Evolutionary conservation across 1,284 basidiomycete genomes (phyloP).

Genomic region (Sphagnurus paluster): DNA sequence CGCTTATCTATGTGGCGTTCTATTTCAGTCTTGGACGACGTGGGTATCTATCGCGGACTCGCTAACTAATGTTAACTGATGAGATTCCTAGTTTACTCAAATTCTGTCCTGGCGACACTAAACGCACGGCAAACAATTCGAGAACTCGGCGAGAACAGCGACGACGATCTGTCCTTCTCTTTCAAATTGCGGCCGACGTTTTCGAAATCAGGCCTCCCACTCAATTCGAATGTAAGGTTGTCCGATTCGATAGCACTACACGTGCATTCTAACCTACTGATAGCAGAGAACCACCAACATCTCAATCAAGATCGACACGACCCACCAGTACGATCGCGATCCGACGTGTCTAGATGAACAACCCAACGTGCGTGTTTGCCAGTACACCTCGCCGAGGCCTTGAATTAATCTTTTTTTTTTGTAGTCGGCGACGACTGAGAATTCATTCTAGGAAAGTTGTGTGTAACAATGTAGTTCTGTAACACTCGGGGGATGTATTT

Average conservation of each 20-base stretch:
- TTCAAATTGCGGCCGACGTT: conserved; percentile 38
- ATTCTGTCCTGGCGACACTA: conserved; percentile 54
- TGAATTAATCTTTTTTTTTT: neutral
- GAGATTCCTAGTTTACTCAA: conserved; percentile 46
- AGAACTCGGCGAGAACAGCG: conserved; percentile 40
- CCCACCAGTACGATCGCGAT: conserved; percentile 42
- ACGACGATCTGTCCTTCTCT: conserved; percentile 46
- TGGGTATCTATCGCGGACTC: conserved; percentile 27
- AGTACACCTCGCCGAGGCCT: neutral
- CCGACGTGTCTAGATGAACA: conserved; percentile 19
- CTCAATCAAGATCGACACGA: conserved; percentile 56
- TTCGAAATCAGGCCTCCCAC: conserved; percentile 30
- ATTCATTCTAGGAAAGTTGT: conserved; percentile 17
- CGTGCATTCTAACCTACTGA: conserved; percentile 1
- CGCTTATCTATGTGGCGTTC: conserved; percentile 57
- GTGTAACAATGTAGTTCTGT: conserved; percentile 4
- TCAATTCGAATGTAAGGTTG: conserved; percentile 25
- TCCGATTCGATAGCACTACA: conserved; percentile 1
- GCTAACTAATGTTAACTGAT: conserved; percentile 6
- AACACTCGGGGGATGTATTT: neutral
- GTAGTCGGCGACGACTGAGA: conserved; percentile 28
- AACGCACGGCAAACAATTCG: conserved; percentile 49
- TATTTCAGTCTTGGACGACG: conserved; percentile 57
- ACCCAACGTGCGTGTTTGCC: conserved; percentile 19
- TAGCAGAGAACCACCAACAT: conserved; percentile 41